A percentile compares a stretch with the other conserved stretches of the same genome.
Evolutionary conservation across 1,284 basidiomycete species (phyloP).

Genomic region (Pisolithus thermaeus): DNA sequence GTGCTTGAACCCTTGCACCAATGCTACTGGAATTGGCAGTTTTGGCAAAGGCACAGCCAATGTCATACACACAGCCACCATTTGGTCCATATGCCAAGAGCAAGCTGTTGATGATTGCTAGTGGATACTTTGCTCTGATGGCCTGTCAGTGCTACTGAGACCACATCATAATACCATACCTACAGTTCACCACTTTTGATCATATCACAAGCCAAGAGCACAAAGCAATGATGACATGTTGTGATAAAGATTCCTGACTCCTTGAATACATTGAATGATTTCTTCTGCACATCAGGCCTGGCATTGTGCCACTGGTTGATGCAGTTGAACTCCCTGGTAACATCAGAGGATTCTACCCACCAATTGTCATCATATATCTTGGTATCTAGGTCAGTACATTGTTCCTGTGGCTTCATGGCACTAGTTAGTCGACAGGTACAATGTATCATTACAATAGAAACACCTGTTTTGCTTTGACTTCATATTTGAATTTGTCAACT

Average conservation of each 20-base stretch:
- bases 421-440: too few species aligned
- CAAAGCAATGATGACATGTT: not conserved
- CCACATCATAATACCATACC: not conserved
- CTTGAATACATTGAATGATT: not conserved
- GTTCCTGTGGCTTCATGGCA: too few species aligned
- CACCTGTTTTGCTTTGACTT: too few species aligned
- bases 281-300: not conserved
- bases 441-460: too few species aligned
- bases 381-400: not conserved
- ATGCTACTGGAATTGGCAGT: not conserved
- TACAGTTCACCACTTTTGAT: slow-evolving; percentile 12
- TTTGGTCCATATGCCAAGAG: slow-evolving; percentile 2
- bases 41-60: slow-evolving; percentile 3
- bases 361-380: not conserved
- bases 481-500: too few species aligned
- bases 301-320: not conserved
- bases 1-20: not conserved
- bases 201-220: slow-evolving; percentile 10
- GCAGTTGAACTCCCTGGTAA: not conserved
- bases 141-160: not conserved
- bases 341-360: not conserved
- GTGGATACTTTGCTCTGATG: slow-evolving; percentile 8
- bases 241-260: slow-evolving; percentile 1
- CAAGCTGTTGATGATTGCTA: slow-evolving; percentile 1
- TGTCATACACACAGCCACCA: slow-evolving; percentile 7